Evolutionary conservation across 202 grass and related monocot species (phyloP), one percentile per base, ranked within the genome.

Genomic region (Schoenoplectus triqueter): DNA sequence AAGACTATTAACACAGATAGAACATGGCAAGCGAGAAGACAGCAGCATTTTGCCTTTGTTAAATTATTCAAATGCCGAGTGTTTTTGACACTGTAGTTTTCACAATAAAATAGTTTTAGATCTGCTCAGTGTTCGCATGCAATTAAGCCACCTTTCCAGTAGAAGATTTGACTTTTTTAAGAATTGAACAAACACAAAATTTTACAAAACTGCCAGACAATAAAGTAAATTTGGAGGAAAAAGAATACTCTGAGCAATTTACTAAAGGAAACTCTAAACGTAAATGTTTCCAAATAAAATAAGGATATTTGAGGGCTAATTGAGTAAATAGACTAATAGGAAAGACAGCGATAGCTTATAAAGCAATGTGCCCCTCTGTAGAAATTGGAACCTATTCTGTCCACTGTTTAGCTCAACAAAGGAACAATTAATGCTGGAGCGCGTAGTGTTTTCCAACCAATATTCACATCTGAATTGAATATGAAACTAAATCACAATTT

Each of bases 111-210:
- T 69, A 79, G 66, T 80, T 80, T 86, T 84, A 93, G 91, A 93
- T 95, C 89, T 93, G 89, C 82, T 78, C 50, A 74, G 88, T 61
- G 85, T 88, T 90, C 84, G 78, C 87, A 88, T 88, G 82, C 21
- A 69, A 89, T 83, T 85, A 64, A 83, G 89, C 64, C 47, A 88
- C 81, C 10, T 47, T 77, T 82, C 40, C 19, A 85, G 66, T 83
- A 62, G 80, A 80, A 71, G 88, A 82, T 70, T 79, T 85, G 57
- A 85, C 54, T 31, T 86, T 73, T 22, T 17, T 54, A 83, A 71
- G 22, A 52, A 83, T 59, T 83, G 71, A 42, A 71, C 71, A 86
- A 88, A 88, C 80, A 51, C 11, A 74, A 85, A 84, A 70, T 88
- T 86, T 84, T 68, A 87, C 78, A 82, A 82, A 87, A 59, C 39